Evolutionary conservation across 306 rosid species (phyloP), one percentile per base, ranked within the genome.

Genomic region (Prunus armeniaca): DNA sequence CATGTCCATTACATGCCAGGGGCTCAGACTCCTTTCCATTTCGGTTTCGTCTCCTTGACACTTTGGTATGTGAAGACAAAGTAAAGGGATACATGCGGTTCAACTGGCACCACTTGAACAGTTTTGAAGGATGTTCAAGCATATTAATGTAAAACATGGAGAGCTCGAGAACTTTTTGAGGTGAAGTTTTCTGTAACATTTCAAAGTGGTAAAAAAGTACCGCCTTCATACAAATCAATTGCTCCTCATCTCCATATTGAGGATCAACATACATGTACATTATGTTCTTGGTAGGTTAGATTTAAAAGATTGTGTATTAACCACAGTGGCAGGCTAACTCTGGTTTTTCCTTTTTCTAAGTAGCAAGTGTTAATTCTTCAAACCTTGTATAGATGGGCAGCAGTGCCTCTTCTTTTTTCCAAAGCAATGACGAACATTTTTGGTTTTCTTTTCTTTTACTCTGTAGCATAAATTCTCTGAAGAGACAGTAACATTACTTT

Each of bases 251-350:
- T 73, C 71, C 74, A 9, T 52, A 67, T 38, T 83, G 34, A 62
- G 65, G 79, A 78, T 49, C 74, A 68, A 76, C 78, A 80, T 79
- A 74, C 62, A 27, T 82, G 85, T 87, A 86, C 85, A 86, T 78
- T 86, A 71, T 84, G 81, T 68, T 76, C 24, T 72, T 62, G 17
- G 61, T 79, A 83, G 86, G 72, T 69, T 73, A 61, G 82, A 49
- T 60, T 68, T 80, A 74, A 67, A 70, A 75, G 46, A 15, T 78
- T 74, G 82, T 82, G 89, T 74, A 68, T 79, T 71, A 78, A 58
- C 73, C 66, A 38, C 43, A 74, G 82, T 63, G 80, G 73, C 76
- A 69, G 72, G 57, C 74, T n/a, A 63, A 74, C 76, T 79, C 30
- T 72, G 51, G 15, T 50, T 72, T 15, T 61, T 47, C 80, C 62